Conservation (phyloP, 139 green algal genomes). For the Tetraselmis chui region DNA sequence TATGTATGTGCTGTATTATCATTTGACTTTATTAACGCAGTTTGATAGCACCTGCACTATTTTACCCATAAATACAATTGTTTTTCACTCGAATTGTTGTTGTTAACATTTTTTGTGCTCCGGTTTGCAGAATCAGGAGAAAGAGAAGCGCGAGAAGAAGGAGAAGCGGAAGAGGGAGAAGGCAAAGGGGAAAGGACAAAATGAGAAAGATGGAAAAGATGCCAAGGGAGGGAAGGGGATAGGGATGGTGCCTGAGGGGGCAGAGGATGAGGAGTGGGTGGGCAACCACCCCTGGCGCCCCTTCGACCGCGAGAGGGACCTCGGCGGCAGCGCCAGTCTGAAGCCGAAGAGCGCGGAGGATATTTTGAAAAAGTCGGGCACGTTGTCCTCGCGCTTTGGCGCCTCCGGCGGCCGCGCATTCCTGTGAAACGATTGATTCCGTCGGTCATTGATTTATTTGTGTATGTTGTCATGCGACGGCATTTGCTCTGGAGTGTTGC, state of each 20-base stretch:
- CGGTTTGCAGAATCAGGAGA: not conserved
- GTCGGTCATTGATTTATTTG: no score
- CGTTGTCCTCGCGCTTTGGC: not conserved
- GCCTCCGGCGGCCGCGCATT: not conserved
- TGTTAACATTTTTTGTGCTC: no score
- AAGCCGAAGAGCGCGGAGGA: conserved; percentile 11
- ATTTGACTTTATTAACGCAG: no score
- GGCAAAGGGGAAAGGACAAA: conserved; percentile 21
- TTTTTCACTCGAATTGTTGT: no score
- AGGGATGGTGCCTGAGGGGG: not conserved
- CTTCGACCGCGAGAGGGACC: conserved; percentile 71
- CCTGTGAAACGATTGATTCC: not conserved
- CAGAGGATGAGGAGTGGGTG: conserved; percentile 15
- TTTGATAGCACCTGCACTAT: no score
- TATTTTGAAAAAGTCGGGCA: not conserved
- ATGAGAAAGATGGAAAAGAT: conserved; percentile 16
- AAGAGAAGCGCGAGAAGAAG: conserved; percentile 16
- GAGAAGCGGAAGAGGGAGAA: conserved; percentile 36
- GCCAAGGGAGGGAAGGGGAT: conserved; percentile 1
- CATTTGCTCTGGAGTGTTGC: no score
- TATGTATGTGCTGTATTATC: no score
- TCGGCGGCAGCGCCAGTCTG: conserved; percentile 28
- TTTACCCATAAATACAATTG: no score
- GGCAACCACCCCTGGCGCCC: conserved; percentile 51
- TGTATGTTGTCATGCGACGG: no score